Base-by-base conservation (phyloP, 148 eudicot species). In the Vaccinium macrocarpon region DNA sequence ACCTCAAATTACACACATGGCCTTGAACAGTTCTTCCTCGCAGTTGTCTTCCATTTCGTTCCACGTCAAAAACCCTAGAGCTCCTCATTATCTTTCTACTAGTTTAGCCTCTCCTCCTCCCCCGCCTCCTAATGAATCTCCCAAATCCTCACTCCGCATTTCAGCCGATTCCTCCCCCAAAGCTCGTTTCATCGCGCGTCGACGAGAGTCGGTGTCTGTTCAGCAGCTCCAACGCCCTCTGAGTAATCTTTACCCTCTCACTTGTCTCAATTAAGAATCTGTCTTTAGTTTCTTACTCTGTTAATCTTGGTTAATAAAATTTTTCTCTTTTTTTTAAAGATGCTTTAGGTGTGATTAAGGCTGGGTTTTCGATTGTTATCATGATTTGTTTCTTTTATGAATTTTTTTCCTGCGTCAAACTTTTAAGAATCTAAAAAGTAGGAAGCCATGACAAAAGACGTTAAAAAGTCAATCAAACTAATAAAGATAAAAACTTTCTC, bases 181-280 rank as follows among this genome's bases (percentile, higher is more conserved):
- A 88, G 95, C 95, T 48, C 91, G 93, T 11, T 89, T 95, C 49
- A 77, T 93, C 18, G 95, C 93, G 2, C 93, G 94, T 1, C 89
- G 94, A 13, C 89, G 79, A 6, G 92, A 95, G 82, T 88, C 94
- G 25, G 80, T 91, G 23, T 64, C 92, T 1, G 98, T 95, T 19
- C 90, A 81, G 19, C 97, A 90, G 82, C 93, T 91, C 70, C 88
- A 88, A 57, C 90, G 95, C 55, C 98, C 98, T 72, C 87, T 94
- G n/a, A 84, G 98, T 94, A 90, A 87, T 35, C 27, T 6, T 85
- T 19, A 10, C 56, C 3, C 29, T n/a, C 71, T 23, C 1, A 15
- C 25, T 68, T 0, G 5, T 32, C 46, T 14, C 42, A 25, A 27
- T 68, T 27, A 3, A 14, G 38, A 71, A 8, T 2, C 19, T 66